Percentiles rank a stretch among this genome's conserved stretches.
Conservation (phyloP, 768 basidiomycete species). For the Trametes punicea region DNA sequence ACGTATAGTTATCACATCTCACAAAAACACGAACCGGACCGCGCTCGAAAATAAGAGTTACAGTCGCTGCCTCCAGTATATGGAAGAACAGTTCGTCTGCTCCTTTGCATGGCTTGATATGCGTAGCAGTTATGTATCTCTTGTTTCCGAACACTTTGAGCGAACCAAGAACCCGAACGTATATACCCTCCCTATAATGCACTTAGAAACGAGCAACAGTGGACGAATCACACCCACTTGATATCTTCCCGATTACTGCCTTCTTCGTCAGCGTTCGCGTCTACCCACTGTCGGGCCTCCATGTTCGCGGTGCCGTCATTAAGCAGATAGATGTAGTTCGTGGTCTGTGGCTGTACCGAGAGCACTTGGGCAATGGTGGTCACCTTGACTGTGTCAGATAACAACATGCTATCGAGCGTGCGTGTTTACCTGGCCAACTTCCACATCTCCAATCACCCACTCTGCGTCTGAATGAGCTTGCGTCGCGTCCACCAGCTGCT, state of each 20-base stretch:
- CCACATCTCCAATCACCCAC: conserved; percentile 77
- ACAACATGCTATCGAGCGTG: background rate
- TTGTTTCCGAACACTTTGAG: conserved; percentile 82
- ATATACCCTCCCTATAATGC: conserved; percentile 66
- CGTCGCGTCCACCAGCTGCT: conserved; percentile 70
- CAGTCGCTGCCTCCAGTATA: conserved; percentile 67
- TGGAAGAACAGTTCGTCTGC: conserved; percentile 82
- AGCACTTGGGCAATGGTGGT: conserved; percentile 73
- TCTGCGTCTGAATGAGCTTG: conserved; percentile 88
- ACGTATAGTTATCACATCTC: background rate
- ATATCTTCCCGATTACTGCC: conserved; percentile 47
- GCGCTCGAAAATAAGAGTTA: conserved; percentile 61
- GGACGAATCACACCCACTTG: conserved; percentile 31
- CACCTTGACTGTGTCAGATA: conserved; percentile 41
- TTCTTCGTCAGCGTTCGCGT: conserved; percentile 57
- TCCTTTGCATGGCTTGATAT: conserved; percentile 67
- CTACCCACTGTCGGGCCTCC: conserved; percentile 82
- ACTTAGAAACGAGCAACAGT: background rate
- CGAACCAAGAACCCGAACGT: conserved; percentile 76
- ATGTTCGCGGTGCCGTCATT: conserved; percentile 85
- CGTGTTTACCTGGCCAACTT: conserved; percentile 70
- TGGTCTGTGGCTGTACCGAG: conserved; percentile 65
- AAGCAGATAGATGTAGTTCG: conserved; percentile 75
- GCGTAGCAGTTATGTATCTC: conserved; percentile 75
- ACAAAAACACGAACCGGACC: conserved; percentile 55